Conservation (phyloP, 2,329 filamentous ascomycete species). For the Trichoderma sp. region DNA sequence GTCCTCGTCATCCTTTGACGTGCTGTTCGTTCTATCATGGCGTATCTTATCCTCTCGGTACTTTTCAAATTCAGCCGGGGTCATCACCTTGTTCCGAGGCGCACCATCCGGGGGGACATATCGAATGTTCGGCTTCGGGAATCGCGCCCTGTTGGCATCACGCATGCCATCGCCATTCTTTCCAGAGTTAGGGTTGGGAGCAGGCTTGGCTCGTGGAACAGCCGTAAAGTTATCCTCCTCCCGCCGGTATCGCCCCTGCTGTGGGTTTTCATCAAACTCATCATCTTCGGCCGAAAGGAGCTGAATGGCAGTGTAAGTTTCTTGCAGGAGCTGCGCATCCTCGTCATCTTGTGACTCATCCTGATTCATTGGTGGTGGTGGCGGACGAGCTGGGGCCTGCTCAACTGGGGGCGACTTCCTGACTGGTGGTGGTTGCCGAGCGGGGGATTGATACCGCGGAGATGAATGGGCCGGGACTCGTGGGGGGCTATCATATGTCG, state of each 20-base stretch:
- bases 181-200: slow-evolving; percentile 29
- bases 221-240: slow-evolving; percentile 41
- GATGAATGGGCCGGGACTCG: slow-evolving; percentile 41
- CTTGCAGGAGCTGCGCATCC: slow-evolving; percentile 50
- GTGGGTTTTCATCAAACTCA: slow-evolving; percentile 22
- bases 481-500: slow-evolving; percentile 37
- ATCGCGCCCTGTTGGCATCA: slow-evolving; percentile 43
- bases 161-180: slow-evolving; percentile 51
- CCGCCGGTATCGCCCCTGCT: slow-evolving; percentile 35
- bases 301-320: slow-evolving; percentile 49
- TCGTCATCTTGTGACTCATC: slow-evolving; percentile 48
- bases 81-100: slow-evolving; percentile 76
- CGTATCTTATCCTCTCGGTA: slow-evolving; percentile 72
- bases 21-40: slow-evolving; percentile 41
- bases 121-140: slow-evolving; percentile 37
- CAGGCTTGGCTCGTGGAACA: slow-evolving; percentile 29
- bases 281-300: slow-evolving; percentile 37
- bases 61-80: slow-evolving; percentile 78
- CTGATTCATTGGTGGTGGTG: slow-evolving; percentile 33
- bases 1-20: slow-evolving; percentile 57
- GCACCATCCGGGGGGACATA: slow-evolving; percentile 33
- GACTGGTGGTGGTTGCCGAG: slow-evolving; percentile 1
- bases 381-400: background rate
- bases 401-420: background rate
- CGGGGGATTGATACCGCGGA: slow-evolving; percentile 19